Evolutionary conservation across 2,329 filamentous ascomycete genomes (phyloP).

Genomic region (Alternaria infectoria): DNA sequence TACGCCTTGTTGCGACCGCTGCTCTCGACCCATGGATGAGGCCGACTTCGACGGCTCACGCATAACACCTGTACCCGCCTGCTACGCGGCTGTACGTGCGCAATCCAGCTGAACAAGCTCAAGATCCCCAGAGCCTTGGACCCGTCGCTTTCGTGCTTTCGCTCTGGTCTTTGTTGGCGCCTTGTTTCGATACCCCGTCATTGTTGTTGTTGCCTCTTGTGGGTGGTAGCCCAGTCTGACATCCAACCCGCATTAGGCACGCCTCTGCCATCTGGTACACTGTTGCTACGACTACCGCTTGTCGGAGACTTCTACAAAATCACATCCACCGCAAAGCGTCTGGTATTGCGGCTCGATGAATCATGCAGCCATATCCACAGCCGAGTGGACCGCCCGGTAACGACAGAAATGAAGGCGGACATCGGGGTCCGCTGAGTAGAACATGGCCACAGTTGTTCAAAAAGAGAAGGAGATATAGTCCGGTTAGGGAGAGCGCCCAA

Average conservation of each 20-base stretch:
- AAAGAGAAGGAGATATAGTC: conserved; percentile 41
- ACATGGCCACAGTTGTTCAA: conserved; percentile 42
- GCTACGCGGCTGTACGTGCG: conserved; percentile 10
- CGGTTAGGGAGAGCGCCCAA: conserved; percentile 33
- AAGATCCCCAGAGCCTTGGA: conserved; percentile 4
- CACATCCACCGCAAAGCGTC: not conserved
- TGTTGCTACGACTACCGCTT: not conserved
- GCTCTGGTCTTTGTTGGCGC: not conserved
- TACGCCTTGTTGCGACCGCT: conserved; percentile 18
- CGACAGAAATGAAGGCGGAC: conserved; percentile 24
- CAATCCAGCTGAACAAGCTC: conserved; percentile 17
- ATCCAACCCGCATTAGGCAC: conserved; percentile 3
- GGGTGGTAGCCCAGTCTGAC: conserved; percentile 3
- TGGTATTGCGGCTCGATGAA: conserved; percentile 10
- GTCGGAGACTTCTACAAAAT: not conserved
- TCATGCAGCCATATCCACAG: conserved; percentile 30
- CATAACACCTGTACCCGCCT: conserved; percentile 17
- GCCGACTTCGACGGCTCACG: conserved; percentile 14
- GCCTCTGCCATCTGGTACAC: not conserved
- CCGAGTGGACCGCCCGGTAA: conserved; percentile 20
- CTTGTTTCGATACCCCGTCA: not conserved
- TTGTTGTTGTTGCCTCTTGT: conserved; percentile 2
- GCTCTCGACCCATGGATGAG: conserved; percentile 22
- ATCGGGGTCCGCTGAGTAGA: conserved; percentile 36
- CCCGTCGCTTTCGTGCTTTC: not conserved